Evolutionary conservation across 2,329 filamentous ascomycete genomes (phyloP).

Genomic region (Tolypocladium tropicale): DNA sequence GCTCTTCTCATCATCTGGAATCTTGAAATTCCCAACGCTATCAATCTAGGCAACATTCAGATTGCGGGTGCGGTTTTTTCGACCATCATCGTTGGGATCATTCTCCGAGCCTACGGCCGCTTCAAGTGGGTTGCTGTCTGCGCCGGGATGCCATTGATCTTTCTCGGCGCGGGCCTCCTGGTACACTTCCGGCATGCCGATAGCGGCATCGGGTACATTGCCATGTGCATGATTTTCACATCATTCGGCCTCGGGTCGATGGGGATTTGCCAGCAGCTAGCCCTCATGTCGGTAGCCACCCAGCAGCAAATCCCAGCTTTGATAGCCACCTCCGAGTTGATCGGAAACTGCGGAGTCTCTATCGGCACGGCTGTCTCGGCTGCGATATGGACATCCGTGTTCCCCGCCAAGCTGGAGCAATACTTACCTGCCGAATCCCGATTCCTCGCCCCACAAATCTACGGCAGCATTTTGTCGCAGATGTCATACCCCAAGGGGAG

Average conservation of each 20-base stretch:
- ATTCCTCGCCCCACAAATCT: background rate
- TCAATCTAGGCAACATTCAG: background rate
- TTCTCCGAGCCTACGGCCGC: background rate
- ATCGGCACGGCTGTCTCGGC: background rate
- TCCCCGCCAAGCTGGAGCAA: background rate
- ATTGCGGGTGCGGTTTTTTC: background rate
- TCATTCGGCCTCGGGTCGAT: background rate
- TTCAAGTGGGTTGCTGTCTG: background rate
- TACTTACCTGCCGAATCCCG: background rate
- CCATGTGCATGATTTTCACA: background rate
- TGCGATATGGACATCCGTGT: background rate
- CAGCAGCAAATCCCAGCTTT: background rate
- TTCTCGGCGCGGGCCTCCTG: background rate
- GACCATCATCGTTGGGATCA: background rate
- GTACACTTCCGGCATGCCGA: background rate
- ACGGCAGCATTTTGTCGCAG: background rate
- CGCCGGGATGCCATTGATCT: background rate
- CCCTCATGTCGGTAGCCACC: background rate
- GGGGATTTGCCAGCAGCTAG: background rate
- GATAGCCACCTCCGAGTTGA: background rate
- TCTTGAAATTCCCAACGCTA: background rate
- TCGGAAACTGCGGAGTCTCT: background rate
- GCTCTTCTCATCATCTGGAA: background rate
- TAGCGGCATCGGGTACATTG: background rate
- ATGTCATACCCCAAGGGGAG: background rate